phyloP scores from a whole-genome alignment of 495 filamentous ascomycete species.

The Diplogelasinospora grovesii region DNA sequence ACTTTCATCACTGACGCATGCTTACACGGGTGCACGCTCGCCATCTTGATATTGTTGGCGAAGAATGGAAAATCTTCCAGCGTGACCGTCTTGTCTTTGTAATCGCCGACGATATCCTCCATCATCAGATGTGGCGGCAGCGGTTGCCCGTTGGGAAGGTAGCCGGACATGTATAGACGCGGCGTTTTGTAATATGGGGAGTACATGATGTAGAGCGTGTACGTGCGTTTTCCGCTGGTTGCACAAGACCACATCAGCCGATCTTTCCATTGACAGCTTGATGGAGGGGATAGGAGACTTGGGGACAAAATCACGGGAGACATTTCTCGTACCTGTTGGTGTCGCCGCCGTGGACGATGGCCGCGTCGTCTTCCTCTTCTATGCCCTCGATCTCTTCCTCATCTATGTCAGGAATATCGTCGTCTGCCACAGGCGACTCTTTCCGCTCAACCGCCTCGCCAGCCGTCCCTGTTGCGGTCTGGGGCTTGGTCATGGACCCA shows the following conservation, averaged over 20 bases:
- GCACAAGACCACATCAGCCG: no score
- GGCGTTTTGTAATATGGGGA: conserved; percentile 94
- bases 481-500: conserved; percentile 63
- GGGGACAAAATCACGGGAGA: neutral
- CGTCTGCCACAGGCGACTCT: conserved; percentile 64
- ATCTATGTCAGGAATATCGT: conserved; percentile 97
- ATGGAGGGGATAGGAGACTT: neutral
- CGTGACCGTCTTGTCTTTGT: conserved; percentile 99
- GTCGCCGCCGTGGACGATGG: conserved; percentile 68
- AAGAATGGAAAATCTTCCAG: conserved; percentile 96
- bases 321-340: conserved; percentile 65
- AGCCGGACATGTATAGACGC: conserved; percentile 90
- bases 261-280: no score
- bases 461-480: conserved; percentile 76
- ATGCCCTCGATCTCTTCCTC: no score
- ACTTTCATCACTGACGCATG: conserved; percentile 98
- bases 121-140: conserved; percentile 90
- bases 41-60: conserved; percentile 81
- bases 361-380: conserved; percentile 95
- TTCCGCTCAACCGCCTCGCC: conserved; percentile 71
- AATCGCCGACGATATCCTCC: conserved; percentile 98
- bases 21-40: conserved; percentile 85
- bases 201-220: conserved; percentile 97
- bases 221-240: conserved; percentile 81
- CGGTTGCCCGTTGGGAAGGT: conserved; percentile 71